Percentiles rank a stretch among this genome's conserved stretches.
These are phyloP conservation scores for Amaranthus tricolor DNA, from an alignment of 179 eudicot genomes.

Conservation along the genomic window DNA sequence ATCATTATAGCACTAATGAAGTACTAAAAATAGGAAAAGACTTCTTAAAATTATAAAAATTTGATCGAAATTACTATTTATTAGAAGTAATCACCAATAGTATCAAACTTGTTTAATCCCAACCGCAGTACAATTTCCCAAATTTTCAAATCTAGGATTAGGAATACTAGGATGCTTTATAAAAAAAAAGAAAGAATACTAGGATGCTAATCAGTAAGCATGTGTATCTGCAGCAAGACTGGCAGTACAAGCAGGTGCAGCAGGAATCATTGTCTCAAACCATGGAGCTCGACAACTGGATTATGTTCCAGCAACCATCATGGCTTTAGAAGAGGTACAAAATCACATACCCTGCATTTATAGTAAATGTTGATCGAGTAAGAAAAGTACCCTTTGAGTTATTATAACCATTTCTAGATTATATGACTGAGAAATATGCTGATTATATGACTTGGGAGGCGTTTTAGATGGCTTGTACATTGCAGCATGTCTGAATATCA, in stretches of 20 bases:
- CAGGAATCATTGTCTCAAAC: constrained; percentile 80
- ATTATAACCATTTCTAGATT: not conserved
- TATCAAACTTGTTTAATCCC: too few species aligned
- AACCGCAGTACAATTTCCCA: too few species aligned
- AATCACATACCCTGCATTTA: not conserved
- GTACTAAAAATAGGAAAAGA: too few species aligned
- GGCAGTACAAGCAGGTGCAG: constrained; percentile 64
- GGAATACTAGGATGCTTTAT: too few species aligned
- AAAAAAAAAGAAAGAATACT: too few species aligned
- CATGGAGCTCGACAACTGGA: constrained; percentile 96
- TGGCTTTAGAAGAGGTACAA: constrained; percentile 72
- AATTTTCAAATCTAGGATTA: too few species aligned
- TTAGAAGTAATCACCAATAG: too few species aligned
- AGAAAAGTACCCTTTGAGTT: not conserved
- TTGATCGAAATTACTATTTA: too few species aligned
- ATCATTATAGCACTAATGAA: too few species aligned
- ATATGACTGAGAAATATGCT: too few species aligned
- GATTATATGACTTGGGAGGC: not conserved
- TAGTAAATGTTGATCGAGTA: not conserved
- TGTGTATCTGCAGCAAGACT: constrained; percentile 46
- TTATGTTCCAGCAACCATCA: constrained; percentile 77
- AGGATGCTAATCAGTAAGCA: not conserved
- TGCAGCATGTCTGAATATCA: not conserved
- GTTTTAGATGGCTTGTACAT: not conserved
- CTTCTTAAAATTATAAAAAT: too few species aligned